Percentiles rank a stretch among this genome's conserved stretches.
Evolutionary conservation across 257 asterid genomes (phyloP).

Genomic region (Sherardia arvensis): DNA sequence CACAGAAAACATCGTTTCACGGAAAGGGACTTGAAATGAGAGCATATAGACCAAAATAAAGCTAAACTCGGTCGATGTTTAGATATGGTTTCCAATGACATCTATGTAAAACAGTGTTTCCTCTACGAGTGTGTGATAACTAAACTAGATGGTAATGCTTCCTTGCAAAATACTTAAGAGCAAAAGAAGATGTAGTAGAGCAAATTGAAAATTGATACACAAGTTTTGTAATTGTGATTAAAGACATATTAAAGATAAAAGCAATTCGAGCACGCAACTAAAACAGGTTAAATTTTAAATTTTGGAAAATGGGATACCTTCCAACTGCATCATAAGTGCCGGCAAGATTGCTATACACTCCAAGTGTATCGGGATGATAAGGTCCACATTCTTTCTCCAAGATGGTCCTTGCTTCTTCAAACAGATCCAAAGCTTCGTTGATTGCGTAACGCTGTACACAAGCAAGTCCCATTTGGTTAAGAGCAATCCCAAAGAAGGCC

Average conservation of each 20-base stretch:
- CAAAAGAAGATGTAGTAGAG: background rate
- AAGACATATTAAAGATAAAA: background rate
- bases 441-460: constrained; percentile 79
- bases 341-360: constrained; percentile 91
- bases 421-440: constrained; percentile 68
- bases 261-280: background rate
- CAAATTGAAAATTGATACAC: background rate
- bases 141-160: background rate
- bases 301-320: constrained; percentile 38
- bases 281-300: background rate
- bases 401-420: constrained; percentile 80
- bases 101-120: background rate
- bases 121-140: background rate
- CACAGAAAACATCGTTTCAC: background rate
- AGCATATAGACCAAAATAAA: background rate
- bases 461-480: constrained; percentile 90
- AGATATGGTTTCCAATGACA: background rate
- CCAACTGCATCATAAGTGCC: constrained; percentile 94
- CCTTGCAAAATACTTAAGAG: background rate
- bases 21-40: too few relatives aligned
- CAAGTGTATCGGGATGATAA: constrained; percentile 86
- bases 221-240: background rate
- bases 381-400: constrained; percentile 93
- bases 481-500: constrained; percentile 84
- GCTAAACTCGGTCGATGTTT: background rate